These are phyloP conservation scores for Fusarium albidum DNA, from an alignment of 2,329 filamentous ascomycete genomes.

Conservation along the genomic window DNA sequence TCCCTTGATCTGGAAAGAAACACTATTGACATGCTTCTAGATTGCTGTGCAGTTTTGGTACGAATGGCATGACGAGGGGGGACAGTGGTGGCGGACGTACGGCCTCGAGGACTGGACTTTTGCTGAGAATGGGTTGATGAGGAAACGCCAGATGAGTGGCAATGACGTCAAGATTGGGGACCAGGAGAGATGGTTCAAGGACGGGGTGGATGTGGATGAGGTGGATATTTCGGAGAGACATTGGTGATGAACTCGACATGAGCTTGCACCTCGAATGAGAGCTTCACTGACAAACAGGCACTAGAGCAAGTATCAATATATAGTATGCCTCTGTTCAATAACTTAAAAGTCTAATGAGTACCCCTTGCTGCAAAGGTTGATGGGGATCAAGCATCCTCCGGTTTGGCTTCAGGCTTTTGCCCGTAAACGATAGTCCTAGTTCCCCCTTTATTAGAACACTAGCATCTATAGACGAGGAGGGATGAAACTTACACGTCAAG, in stretches of 20 bases:
- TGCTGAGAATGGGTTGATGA: conserved; percentile 73
- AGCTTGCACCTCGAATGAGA: too few relatives aligned
- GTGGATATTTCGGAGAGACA: conserved; percentile 73
- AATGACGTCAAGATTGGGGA: conserved; percentile 73
- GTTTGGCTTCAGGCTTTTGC: conserved; percentile 6
- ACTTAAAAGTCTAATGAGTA: too few relatives aligned
- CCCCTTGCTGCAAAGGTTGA: neutral
- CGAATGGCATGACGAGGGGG: conserved; percentile 74
- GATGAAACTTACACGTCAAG: conserved; percentile 19
- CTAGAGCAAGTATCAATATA: too few relatives aligned
- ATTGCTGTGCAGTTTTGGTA: conserved; percentile 95
- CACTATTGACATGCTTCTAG: conserved; percentile 35
- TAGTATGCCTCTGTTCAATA: too few relatives aligned
- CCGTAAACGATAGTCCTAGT: conserved; percentile 12
- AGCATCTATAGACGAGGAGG: neutral
- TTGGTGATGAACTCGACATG: conserved; percentile 65
- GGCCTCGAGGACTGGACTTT: conserved; percentile 85
- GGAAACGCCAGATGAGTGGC: conserved; percentile 79
- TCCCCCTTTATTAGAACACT: neutral
- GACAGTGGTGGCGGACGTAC: conserved; percentile 88
- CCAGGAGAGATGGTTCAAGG: conserved; percentile 72
- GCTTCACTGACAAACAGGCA: too few relatives aligned
- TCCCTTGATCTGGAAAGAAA: neutral
- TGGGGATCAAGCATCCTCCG: neutral
- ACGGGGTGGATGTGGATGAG: conserved; percentile 72